Evolutionary conservation across 345 rosid genomes (phyloP).

Genomic region (Eucalyptus erythrocorys): DNA sequence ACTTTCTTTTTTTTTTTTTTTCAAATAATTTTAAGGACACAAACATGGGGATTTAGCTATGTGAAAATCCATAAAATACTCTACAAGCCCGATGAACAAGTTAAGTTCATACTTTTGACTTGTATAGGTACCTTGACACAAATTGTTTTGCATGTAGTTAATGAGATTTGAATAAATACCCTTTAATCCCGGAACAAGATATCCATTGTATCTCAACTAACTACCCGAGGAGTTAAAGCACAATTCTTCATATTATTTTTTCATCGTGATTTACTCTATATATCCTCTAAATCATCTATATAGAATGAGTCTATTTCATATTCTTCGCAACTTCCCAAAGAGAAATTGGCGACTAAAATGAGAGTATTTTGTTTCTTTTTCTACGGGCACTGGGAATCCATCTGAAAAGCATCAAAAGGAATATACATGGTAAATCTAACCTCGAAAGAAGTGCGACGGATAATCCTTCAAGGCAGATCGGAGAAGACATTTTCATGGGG

Average conservation of each 20-base stretch:
- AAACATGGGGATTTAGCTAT: not conserved
- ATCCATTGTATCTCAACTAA: not conserved
- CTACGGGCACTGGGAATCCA: not conserved
- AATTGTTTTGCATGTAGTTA: not conserved
- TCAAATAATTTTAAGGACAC: not conserved
- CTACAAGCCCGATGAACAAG: not conserved
- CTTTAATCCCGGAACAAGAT: not conserved
- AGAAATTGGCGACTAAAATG: not conserved
- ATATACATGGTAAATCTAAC: not conserved
- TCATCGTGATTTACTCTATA: not conserved
- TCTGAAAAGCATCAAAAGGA: not conserved
- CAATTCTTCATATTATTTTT: not conserved
- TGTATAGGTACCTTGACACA: accelerated
- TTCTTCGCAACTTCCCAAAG: not conserved
- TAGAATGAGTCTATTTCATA: not conserved
- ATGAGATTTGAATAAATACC: not conserved
- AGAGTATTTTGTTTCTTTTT: not conserved
- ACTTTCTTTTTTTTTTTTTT: not conserved
- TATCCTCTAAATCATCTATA: not conserved
- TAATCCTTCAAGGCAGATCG: not conserved
- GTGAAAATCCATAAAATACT: not conserved
- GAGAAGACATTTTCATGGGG: not conserved
- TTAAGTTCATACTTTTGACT: not conserved
- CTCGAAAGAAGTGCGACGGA: not conserved
- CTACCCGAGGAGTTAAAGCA: not conserved